These are phyloP conservation scores for Globisporangium nunn DNA, from an alignment of 352 stramenopile species.

Conservation along the genomic window DNA sequence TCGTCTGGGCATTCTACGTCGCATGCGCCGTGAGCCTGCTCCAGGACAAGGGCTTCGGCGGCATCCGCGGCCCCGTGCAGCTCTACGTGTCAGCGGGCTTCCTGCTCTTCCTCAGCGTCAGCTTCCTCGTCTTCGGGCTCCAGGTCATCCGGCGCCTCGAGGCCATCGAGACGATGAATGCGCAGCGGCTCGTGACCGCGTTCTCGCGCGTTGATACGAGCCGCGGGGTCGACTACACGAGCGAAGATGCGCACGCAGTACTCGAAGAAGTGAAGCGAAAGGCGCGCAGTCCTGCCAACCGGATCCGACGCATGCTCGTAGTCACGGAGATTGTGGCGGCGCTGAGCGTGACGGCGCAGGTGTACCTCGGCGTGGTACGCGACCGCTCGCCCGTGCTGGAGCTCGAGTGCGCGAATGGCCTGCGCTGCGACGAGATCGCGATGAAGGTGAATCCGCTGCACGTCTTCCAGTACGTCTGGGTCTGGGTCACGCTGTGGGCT, in stretches of 20 bases:
- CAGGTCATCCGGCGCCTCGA: slow-evolving; percentile 36
- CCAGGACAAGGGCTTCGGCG: slow-evolving; percentile 26
- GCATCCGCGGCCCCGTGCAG: slow-evolving; percentile 16
- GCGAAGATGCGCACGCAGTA: slow-evolving; percentile 3
- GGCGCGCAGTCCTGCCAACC: slow-evolving; percentile 22
- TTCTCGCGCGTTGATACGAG: slow-evolving; percentile 2
- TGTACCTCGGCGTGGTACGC: slow-evolving; percentile 35
- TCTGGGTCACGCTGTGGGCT: slow-evolving; percentile 12
- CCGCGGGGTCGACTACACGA: slow-evolving; percentile 12
- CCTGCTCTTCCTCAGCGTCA: slow-evolving; percentile 16
- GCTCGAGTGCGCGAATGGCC: slow-evolving; percentile 52
- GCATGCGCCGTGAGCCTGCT: slow-evolving; percentile 25
- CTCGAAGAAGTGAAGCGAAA: slow-evolving; percentile 13
- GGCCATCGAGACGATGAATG: slow-evolving; percentile 28
- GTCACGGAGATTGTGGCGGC: slow-evolving; percentile 33
- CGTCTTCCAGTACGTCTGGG: slow-evolving; percentile 21
- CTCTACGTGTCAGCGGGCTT: slow-evolving; percentile 18
- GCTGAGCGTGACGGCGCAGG: slow-evolving; percentile 28
- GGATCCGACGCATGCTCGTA: slow-evolving; percentile 47
- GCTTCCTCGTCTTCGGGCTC: slow-evolving; percentile 23
- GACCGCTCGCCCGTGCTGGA: slow-evolving; percentile 17
- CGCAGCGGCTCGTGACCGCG: slow-evolving; percentile 6
- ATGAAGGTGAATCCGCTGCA: slow-evolving; percentile 28
- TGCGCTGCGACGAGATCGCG: slow-evolving; percentile 35
- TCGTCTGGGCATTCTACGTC: slow-evolving; percentile 39